Base-by-base conservation (phyloP, 1,139 yeast species). In the Sugiyamaella pinicola region DNA sequence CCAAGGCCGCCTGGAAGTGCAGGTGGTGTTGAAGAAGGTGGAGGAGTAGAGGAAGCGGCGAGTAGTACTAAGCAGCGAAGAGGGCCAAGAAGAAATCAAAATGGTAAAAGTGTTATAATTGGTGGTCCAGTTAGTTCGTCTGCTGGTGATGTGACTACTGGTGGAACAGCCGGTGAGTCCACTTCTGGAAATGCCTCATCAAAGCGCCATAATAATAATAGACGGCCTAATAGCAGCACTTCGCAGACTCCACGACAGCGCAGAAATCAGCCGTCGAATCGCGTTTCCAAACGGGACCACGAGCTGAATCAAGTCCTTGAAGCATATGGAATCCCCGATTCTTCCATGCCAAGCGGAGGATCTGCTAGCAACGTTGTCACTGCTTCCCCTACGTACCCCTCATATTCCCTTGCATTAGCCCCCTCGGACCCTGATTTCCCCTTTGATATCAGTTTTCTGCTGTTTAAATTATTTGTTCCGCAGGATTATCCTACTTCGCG, bases 361-460 rank as follows among this genome's bases (percentile, higher is more conserved):
- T 13, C 39, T 7, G 19, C 48, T 12, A 12, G 18, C n/a, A n/a
- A n/a, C n/a, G n/a, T n/a, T n/a, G n/a, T n/a, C n/a, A n/a, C n/a
- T 33, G 19, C 41, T 33, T 19, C 48, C 3, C 6, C 41, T 31
- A 8, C 47, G 15, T 31, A 26, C 24, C 43, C 49, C 4, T 22
- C 49, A 15, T 46, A 46, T 19, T 19, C 51, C 4, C 40, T 47
- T 21, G 45, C 51, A 31, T 39, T 47, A 19, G 46, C 45, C 12
- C 91, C 93, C 0, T 75, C 85, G 0, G 93, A 85, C 64, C 91
- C 91, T 0, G 87, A 85, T 39, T 86, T 86, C 64, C 87, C 91
- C 0, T 85, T 76, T 63, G 88, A 83, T 55, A 67, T 86, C 28
- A 77, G 76, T 7, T 61, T 66, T 17, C 71, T 86, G 52, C 74